Percentiles rank a stretch among this genome's conserved stretches.
Conservation (phyloP, 305 asterid species). For the Fraxinus xanthoxyloides region DNA sequence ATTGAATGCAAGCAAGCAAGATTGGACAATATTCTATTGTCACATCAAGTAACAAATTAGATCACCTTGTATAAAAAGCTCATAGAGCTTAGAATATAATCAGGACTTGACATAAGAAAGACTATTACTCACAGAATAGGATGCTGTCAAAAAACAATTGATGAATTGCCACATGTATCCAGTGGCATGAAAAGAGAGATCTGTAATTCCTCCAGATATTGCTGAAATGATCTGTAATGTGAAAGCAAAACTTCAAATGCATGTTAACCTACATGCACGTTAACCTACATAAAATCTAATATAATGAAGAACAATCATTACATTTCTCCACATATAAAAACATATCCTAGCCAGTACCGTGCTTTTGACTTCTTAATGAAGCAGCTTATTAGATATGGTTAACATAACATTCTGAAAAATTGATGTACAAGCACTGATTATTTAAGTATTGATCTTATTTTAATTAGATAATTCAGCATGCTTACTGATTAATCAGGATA, state of each 20-base stretch:
- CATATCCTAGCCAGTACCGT: background rate
- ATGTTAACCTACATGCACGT: background rate
- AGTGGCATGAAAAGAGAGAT: slow-evolving; percentile 69
- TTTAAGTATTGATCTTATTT: background rate
- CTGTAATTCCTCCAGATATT: slow-evolving; percentile 86
- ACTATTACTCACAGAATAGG: slow-evolving; percentile 71
- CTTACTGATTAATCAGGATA: background rate
- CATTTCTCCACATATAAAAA: background rate
- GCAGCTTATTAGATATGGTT: background rate
- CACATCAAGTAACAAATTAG: background rate
- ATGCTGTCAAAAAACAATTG: slow-evolving; percentile 86
- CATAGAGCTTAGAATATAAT: slow-evolving; percentile 7
- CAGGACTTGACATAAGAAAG: background rate
- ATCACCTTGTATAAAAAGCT: background rate
- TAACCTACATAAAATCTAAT: background rate
- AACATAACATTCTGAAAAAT: background rate
- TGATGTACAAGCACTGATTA: background rate
- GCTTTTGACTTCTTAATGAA: slow-evolving; percentile 12
- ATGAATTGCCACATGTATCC: slow-evolving; percentile 89
- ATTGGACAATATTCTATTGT: background rate
- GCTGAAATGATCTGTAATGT: slow-evolving; percentile 82
- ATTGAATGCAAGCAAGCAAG: background rate
- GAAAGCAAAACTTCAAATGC: background rate
- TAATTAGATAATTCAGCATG: background rate
- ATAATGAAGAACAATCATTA: background rate